Evolutionary conservation across 139 green algal species (phyloP), one percentile per base, ranked within the genome.

Genomic region (Volvox reticuliferus): DNA sequence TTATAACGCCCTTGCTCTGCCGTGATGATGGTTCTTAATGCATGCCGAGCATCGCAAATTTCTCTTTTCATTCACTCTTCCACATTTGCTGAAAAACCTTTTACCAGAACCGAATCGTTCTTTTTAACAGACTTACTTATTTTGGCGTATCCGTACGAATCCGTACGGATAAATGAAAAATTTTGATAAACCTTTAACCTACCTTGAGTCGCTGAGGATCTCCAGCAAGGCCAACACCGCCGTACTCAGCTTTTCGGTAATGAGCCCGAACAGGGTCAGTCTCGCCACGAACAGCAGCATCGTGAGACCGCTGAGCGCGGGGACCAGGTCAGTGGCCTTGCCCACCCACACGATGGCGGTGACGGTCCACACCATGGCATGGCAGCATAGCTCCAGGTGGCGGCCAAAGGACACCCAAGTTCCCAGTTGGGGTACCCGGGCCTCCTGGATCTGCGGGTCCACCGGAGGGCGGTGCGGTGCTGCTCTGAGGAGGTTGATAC

Each of bases 161-260:
- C n/a, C n/a, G n/a, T n/a, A n/a, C n/a, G n/a, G n/a, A n/a, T n/a
- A n/a, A n/a, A n/a, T n/a, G n/a, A n/a, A n/a, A n/a, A n/a, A n/a
- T n/a, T n/a, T n/a, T n/a, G n/a, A n/a, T n/a, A n/a, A n/a, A n/a
- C n/a, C n/a, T n/a, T n/a, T 12, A 24, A 67, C 84, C 17, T 67
- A 89, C 84, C 84, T 81, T 24, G 69, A 82, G n/a, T 89, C 84
- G 13, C 14, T 30, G 24, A 89, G 69, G 69, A 89, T 89, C 84
- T 89, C 84, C 84, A 89, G 36, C 69, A 89, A 71, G 68, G 84
- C 84, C 84, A 89, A 71, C 84, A 89, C 84, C 13, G 69, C 84
- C 28, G 68, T 81, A 18, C 69, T 73, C 1, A 89, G 84, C 84
- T 71, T 89, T 36, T 89, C 84, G 3, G 84, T 89, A 14, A 82